Conservation (phyloP, 2,329 filamentous ascomycete genomes). For the Microdochium nivale region DNA sequence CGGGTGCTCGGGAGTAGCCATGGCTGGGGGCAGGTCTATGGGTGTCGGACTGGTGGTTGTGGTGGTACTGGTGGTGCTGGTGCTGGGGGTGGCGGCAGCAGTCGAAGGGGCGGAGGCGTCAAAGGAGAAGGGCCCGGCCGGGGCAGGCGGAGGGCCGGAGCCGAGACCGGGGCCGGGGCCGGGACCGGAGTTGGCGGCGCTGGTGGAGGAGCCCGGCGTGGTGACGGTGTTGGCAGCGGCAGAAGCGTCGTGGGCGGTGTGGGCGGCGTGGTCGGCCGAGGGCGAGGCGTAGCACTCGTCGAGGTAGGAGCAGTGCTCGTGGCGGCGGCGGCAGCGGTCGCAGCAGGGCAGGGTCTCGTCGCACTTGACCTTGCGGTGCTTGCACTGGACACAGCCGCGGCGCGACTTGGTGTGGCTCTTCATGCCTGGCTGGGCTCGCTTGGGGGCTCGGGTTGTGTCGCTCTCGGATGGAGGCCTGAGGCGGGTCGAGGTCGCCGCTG, state of each 20-base stretch:
- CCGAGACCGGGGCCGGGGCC: not conserved
- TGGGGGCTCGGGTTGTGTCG: no score
- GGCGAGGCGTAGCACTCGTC: not conserved
- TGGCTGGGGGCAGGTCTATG: not conserved
- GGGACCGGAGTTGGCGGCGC: not conserved
- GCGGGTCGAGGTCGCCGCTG: no score
- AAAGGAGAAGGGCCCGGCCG: not conserved
- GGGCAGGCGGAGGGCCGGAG: not conserved
- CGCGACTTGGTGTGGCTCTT: not conserved
- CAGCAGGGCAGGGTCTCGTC: not conserved
- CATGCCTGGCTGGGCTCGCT: not conserved
- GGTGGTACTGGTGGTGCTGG: no score
- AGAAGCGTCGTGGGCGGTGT: not conserved
- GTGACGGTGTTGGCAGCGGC: not conserved
- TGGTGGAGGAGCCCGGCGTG: not conserved
- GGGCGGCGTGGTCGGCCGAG: not conserved
- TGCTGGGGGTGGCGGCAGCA: no score
- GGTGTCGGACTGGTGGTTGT: not conserved
- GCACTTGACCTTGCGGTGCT: slow-evolving; percentile 1
- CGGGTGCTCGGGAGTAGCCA: not conserved
- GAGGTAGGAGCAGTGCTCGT: slow-evolving; percentile 1
- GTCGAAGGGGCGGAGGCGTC: not conserved
- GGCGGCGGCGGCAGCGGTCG: not conserved
- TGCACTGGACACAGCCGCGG: not conserved
- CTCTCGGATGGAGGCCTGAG: no score